These are phyloP conservation scores for Yueomyces sinensis DNA, from an alignment of 805 yeast species.

Conservation along the genomic window DNA sequence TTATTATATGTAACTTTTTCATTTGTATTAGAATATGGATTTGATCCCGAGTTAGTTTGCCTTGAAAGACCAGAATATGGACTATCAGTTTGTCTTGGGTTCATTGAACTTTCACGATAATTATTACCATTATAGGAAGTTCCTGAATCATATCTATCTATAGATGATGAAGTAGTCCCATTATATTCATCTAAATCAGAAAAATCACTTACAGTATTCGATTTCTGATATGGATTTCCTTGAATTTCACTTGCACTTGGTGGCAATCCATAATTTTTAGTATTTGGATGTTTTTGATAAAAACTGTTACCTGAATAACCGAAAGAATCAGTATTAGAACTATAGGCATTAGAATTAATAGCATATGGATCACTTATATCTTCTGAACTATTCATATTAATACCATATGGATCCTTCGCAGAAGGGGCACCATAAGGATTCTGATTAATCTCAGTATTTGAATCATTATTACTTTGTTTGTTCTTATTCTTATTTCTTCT, in stretches of 20 bases:
- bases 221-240: constrained; percentile 1
- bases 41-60: too few species aligned
- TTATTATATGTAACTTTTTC: too few species aligned
- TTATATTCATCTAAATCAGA: neutral
- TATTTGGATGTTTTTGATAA: constrained; percentile 7
- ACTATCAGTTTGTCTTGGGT: neutral
- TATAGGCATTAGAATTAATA: neutral
- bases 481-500: constrained; percentile 3
- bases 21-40: too few species aligned
- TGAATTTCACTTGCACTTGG: neutral
- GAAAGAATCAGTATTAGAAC: constrained; percentile 3
- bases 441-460: neutral
- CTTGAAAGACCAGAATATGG: neutral
- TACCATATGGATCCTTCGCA: neutral
- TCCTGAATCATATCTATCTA: neutral
- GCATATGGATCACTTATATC: constrained; percentile 1
- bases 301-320: constrained; percentile 1
- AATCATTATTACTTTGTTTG: neutral
- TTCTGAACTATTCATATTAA: neutral
- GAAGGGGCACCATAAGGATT: neutral
- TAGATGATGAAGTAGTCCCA: neutral
- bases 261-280: constrained; percentile 1
- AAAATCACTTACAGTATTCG: neutral
- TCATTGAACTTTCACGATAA: neutral
- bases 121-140: neutral